These are phyloP conservation scores for Leccinum truebloodii DNA, from an alignment of 768 basidiomycete species.

Conservation along the genomic window DNA sequence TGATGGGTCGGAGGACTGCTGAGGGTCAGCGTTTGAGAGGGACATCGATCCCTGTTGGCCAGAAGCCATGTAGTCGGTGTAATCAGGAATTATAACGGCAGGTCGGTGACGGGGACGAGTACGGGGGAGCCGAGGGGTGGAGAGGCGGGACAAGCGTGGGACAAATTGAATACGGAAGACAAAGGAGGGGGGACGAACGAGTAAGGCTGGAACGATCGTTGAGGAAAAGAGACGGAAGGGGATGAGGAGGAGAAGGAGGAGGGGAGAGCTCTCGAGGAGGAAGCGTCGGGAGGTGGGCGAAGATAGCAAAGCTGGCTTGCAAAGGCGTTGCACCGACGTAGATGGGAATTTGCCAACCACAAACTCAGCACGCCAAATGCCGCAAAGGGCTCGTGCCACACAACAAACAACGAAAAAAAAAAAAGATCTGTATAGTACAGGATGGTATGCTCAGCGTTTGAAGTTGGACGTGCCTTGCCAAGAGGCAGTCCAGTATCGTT, in stretches of 20 bases:
- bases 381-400: conserved; percentile 11
- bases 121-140: background rate
- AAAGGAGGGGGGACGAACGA: background rate
- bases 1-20: conserved; percentile 41
- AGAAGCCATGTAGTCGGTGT: conserved; percentile 17
- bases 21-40: conserved; percentile 12
- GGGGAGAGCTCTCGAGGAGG: background rate
- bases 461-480: too few relatives aligned
- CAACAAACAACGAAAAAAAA: too few relatives aligned
- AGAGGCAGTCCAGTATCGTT: too few relatives aligned
- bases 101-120: conserved; percentile 1
- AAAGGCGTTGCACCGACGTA: conserved; percentile 32
- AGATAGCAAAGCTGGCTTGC: conserved; percentile 29
- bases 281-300: conserved; percentile 17
- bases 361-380: conserved; percentile 37
- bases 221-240: background rate
- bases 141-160: background rate
- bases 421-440: too few relatives aligned
- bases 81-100: conserved; percentile 8
- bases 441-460: too few relatives aligned
- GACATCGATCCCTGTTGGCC: conserved; percentile 31
- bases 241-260: background rate
- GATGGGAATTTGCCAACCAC: conserved; percentile 38
- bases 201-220: background rate
- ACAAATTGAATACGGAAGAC: background rate